Conservation (phyloP, 1,139 yeast species). For the Saccharomyces hybrid region DNA sequence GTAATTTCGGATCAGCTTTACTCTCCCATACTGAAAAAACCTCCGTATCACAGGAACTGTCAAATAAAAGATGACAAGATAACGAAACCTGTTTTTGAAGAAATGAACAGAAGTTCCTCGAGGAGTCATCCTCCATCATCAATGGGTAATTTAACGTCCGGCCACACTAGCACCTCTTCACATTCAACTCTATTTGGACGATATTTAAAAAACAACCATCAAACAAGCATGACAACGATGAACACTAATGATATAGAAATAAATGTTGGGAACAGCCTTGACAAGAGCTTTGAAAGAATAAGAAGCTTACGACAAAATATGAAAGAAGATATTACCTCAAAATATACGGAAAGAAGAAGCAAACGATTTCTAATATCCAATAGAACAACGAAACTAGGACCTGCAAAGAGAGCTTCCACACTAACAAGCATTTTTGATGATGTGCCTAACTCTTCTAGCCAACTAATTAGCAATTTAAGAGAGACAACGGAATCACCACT, state of each 20-base stretch:
- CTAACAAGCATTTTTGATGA: background rate
- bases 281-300: constrained; percentile 16
- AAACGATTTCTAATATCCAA: constrained; percentile 27
- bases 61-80: background rate
- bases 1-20: constrained; percentile 29
- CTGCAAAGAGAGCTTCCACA: constrained; percentile 33
- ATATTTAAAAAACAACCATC: constrained; percentile 11
- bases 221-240: constrained; percentile 24
- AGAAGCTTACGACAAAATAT: constrained; percentile 22
- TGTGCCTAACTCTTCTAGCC: background rate
- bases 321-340: constrained; percentile 25
- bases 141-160: background rate
- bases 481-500: constrained; percentile 1
- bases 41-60: background rate
- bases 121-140: background rate
- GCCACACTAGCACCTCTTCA: background rate
- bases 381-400: constrained; percentile 31
- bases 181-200: constrained; percentile 20
- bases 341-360: constrained; percentile 30
- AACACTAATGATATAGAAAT: constrained; percentile 10
- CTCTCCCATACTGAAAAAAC: constrained; percentile 12
- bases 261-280: constrained; percentile 5
- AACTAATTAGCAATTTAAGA: constrained; percentile 3
- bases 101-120: background rate
- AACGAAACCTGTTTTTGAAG: background rate